phyloP scores from a whole-genome alignment of 2,329 filamentous ascomycete genomes.

The Sarocladium strictum region DNA sequence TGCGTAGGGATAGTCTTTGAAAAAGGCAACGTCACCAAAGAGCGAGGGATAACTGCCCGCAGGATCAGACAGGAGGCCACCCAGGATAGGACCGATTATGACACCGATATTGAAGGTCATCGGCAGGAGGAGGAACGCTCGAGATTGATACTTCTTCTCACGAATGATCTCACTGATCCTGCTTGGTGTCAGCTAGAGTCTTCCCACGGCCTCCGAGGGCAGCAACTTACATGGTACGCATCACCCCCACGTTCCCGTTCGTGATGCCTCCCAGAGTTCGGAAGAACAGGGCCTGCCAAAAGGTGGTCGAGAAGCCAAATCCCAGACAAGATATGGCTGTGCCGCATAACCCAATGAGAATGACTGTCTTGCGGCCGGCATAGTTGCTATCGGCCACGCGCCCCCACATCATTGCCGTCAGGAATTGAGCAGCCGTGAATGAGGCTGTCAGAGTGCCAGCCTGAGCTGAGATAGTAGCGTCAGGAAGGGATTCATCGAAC shows the following conservation, averaged over 20 bases:
- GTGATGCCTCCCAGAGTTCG: constrained; percentile 66
- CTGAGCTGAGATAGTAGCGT: constrained; percentile 64
- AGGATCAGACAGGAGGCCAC: constrained; percentile 64
- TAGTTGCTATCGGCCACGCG: constrained; percentile 57
- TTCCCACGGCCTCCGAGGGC: background rate
- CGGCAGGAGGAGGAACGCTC: constrained; percentile 68
- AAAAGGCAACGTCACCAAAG: constrained; percentile 41
- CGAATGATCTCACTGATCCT: constrained; percentile 64
- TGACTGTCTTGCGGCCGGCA: constrained; percentile 69
- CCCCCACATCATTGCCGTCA: constrained; percentile 80
- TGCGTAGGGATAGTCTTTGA: constrained; percentile 46
- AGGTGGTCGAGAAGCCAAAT: constrained; percentile 60
- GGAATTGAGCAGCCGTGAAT: constrained; percentile 76
- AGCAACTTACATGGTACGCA: constrained; percentile 59
- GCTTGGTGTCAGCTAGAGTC: background rate
- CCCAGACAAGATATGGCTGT: constrained; percentile 38
- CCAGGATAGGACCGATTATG: constrained; percentile 63
- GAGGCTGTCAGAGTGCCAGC: constrained; percentile 65
- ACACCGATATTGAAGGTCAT: constrained; percentile 70
- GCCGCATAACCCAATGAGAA: constrained; percentile 70
- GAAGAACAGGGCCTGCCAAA: constrained; percentile 68
- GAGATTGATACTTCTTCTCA: constrained; percentile 57
- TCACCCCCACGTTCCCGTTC: constrained; percentile 66
- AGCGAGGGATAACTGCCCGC: constrained; percentile 48
- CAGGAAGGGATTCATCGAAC: constrained; percentile 50